Base-by-base conservation (phyloP, 768 basidiomycete genomes). In the Boletus huronensis region DNA sequence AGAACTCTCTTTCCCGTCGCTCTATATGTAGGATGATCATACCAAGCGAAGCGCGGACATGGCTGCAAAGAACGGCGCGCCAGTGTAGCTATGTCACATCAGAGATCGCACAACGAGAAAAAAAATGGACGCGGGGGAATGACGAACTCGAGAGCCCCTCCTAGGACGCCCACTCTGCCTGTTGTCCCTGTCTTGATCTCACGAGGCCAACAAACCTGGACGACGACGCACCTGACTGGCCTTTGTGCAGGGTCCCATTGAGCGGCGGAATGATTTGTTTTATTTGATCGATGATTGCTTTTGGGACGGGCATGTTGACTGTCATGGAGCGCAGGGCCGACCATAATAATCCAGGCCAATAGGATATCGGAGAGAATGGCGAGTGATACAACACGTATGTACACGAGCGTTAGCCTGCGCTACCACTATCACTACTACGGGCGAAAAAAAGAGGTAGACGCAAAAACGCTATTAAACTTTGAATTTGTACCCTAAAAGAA, bases 31-130 rank as follows among this genome's bases (percentile, higher is more conserved):
- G 36, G 4, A 50, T 25, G 21, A 29, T 28, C 62, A 7, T 50
- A 92, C 93, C 67, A 97, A 80, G 60, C 92, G 82, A 58, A 96
- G 79, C 1, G 94, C 90, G 3, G 95, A 87, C 63, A 97, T 92
- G 34, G 93, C 85, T 5, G 94, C 90, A 68, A 98, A 98, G 79
- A 85, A 99, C 0, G 97, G 97, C 19, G 97, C 97, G 16, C 97
- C 97, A 0, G 95, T 91, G 71, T 98, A 98, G 69, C 96, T 97
- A 57, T 16, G 41, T 16, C 9, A n/a, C 16, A n/a, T 35, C n/a
- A 28, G 48, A 5, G 40, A 29, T 40, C 23, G 40, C 14, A 21
- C 7, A 1, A 53, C 11, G 31, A 31, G 31, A 8, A 35, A 25
- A 25, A 2, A 25, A 4, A n/a, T 35, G 14, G 2, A 2, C 8